Evolutionary conservation across 2,329 filamentous ascomycete species (phyloP), one percentile per base, ranked within the genome.

Genomic region (Cladosporium oxysporum): DNA sequence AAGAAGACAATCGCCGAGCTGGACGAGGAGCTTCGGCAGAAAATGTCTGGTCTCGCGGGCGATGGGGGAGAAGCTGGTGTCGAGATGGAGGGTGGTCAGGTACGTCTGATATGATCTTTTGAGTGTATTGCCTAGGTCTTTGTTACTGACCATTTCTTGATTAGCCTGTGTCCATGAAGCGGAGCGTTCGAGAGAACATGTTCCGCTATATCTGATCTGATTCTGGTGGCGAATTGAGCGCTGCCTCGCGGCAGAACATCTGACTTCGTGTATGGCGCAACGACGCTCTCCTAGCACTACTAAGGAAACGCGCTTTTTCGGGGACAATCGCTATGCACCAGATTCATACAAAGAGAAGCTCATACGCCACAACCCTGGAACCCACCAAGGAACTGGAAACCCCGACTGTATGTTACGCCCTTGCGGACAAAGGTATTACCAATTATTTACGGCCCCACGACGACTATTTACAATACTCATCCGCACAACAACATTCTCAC

Each of bases 171-270:
- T 83, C 88, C 0, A 89, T 93, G 84, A 93, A 92, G 78, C 82
- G 90, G 59, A 84, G 88, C 41, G 91, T 93, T 12, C 88, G 84
- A 75, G 86, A 89, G 62, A 92, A 92, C 71, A 92, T 92, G 90
- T 93, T 93, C 75, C 82, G 90, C 18, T 85, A 90, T 67, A 91
- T 91, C 23, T 87, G 72, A 64, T 7, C 49, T 53, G 14, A 5
- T 18, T 10, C 6, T 6, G 33, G 62, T 23, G 41, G 41, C 41
- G 41, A 47, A 47, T 5, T 3, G 7, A 44, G 14, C n/a, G 37
- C 37, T 44, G 37, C 37, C 10, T 33, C 8, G 8, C 31, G 31
- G 31, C 10, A 11, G 31, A 10, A 33, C 11, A 10, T 33, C 31
- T 33, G 31, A 10, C 31, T 11, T 33, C 31, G 2, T 14, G 16